Evolutionary conservation across 257 asterid genomes (phyloP).

Genomic region (Nicotiana undulata): DNA sequence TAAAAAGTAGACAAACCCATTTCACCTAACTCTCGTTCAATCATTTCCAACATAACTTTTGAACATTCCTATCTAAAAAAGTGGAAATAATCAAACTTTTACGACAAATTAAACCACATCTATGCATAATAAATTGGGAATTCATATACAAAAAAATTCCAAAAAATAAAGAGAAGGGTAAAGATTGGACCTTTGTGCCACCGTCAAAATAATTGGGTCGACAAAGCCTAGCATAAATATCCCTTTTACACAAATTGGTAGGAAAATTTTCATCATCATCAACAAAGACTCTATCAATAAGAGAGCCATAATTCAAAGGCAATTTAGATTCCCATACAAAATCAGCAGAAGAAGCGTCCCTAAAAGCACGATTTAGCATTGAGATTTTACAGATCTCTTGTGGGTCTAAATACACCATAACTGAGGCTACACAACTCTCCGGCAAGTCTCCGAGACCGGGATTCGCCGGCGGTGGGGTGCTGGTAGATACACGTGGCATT

Average conservation of each 20-base stretch:
- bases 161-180: background rate
- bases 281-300: conserved; percentile 41
- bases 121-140: background rate
- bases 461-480: conserved; percentile 5
- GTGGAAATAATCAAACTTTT: background rate
- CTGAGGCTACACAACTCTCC: conserved; percentile 72
- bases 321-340: conserved; percentile 81
- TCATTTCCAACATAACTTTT: background rate
- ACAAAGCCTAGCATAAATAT: conserved; percentile 52
- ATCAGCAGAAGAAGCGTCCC: conserved; percentile 75
- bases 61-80: background rate
- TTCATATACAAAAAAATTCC: background rate
- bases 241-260: conserved; percentile 40
- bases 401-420: conserved; percentile 63
- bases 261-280: conserved; percentile 2
- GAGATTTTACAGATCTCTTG: conserved; percentile 75
- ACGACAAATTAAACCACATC: background rate
- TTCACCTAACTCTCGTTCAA: background rate
- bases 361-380: conserved; percentile 55
- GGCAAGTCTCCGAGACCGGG: conserved; percentile 63
- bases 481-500: conserved; percentile 1
- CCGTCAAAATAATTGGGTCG: conserved; percentile 55
- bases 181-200: conserved; percentile 55
- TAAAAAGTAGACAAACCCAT: background rate
- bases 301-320: conserved; percentile 57